Conservation (phyloP, 306 rosid species). For the Trifolium fragiferum region DNA sequence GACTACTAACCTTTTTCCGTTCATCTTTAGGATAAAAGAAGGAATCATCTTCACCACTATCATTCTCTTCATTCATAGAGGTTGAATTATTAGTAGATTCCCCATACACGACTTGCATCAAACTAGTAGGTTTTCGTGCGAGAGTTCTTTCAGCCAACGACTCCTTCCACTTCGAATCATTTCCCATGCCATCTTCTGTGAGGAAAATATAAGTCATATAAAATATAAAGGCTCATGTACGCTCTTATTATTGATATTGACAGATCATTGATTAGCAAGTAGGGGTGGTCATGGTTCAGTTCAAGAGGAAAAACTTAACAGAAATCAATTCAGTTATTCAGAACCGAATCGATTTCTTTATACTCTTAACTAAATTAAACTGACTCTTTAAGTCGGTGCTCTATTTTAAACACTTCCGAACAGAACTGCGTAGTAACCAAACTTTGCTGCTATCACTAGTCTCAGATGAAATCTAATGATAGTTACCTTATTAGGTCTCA, state of each 20-base stretch:
- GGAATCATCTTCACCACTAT: constrained; percentile 66
- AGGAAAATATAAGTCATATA: constrained; percentile 38
- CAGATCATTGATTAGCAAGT: constrained; percentile 29
- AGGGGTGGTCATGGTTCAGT: not conserved
- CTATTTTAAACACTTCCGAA: no score
- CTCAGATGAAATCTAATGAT: no score
- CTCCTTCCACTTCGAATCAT: constrained; percentile 89
- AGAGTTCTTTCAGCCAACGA: constrained; percentile 62
- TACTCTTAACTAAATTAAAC: no score
- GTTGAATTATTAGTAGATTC: constrained; percentile 53
- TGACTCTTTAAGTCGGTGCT: no score
- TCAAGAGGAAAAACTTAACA: not conserved
- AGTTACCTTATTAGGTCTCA: no score
- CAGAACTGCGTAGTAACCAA: no score
- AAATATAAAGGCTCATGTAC: not conserved
- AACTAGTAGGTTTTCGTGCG: constrained; percentile 60
- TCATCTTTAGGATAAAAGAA: constrained; percentile 83
- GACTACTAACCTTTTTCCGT: constrained; percentile 69
- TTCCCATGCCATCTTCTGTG: constrained; percentile 62
- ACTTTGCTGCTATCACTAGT: no score
- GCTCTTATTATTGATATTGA: constrained; percentile 25
- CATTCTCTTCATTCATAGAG: constrained; percentile 48
- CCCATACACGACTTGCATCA: constrained; percentile 91
- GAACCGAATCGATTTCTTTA: not conserved
- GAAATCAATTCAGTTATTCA: not conserved